These are phyloP conservation scores for Tulasnella sp. DNA, from an alignment of 768 basidiomycete species.

Conservation along the genomic window DNA sequence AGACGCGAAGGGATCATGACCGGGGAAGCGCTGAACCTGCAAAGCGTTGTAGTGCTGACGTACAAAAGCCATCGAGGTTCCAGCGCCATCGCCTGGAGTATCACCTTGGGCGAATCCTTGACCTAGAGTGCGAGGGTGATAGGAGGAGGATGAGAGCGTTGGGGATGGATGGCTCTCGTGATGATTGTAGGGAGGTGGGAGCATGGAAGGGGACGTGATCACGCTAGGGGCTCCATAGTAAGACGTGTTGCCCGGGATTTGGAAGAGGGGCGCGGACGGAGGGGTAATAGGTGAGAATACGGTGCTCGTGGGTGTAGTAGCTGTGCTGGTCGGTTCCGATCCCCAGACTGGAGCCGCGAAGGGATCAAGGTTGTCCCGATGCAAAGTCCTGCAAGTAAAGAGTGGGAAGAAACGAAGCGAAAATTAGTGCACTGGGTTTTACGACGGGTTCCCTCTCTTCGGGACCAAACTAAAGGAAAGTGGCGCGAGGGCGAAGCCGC, in stretches of 20 bases:
- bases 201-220: too few relatives aligned
- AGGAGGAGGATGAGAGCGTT: not conserved
- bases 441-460: too few relatives aligned
- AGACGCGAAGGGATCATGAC: not conserved
- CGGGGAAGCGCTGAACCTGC: not conserved
- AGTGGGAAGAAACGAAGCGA: too few relatives aligned
- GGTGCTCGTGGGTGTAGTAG: not conserved
- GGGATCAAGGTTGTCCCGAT: not conserved
- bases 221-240: not conserved
- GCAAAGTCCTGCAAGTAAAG: too few relatives aligned
- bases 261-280: not conserved
- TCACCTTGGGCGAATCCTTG: not conserved
- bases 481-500: too few relatives aligned
- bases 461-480: too few relatives aligned
- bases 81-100: not conserved
- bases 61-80: not conserved
- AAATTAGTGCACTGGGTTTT: too few relatives aligned
- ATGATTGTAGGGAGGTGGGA: not conserved
- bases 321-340: not conserved
- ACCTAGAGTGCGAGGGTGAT: not conserved
- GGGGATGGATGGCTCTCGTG: not conserved
- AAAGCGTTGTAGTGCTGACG: not conserved
- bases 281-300: not conserved
- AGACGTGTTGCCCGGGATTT: not conserved
- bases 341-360: too few relatives aligned